Evolutionary conservation across 768 basidiomycete genomes (phyloP).

Genomic region (Tephrocybe sp.): DNA sequence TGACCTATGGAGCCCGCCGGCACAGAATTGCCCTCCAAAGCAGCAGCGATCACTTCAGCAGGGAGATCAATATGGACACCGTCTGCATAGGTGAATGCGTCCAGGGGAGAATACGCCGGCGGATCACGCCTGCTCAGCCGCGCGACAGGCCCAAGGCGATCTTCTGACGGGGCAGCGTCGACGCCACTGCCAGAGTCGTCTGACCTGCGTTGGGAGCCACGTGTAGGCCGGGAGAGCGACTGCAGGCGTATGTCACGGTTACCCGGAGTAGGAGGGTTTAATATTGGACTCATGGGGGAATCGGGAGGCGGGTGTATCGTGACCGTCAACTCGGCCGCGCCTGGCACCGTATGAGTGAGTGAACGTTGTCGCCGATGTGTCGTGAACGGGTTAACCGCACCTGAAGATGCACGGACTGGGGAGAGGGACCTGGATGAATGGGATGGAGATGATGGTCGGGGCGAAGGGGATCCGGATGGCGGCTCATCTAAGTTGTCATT

Average conservation of each 20-base stretch:
- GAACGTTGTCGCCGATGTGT: conserved; percentile 67
- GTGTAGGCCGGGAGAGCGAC: conserved; percentile 45
- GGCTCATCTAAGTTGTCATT: conserved; percentile 27
- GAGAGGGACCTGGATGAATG: conserved; percentile 60
- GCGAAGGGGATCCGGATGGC: conserved; percentile 7
- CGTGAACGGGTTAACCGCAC: conserved; percentile 84
- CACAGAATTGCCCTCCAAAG: conserved; percentile 71
- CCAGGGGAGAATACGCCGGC: conserved; percentile 87
- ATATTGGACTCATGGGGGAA: conserved; percentile 70
- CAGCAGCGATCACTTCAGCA: conserved; percentile 88
- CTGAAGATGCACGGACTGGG: conserved; percentile 56
- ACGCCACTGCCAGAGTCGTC: conserved; percentile 30
- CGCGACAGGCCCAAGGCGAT: conserved; percentile 32
- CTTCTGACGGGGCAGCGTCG: conserved; percentile 21
- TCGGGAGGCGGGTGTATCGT: conserved; percentile 79
- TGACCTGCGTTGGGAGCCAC: conserved; percentile 34
- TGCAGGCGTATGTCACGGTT: conserved; percentile 80
- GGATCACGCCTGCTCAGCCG: conserved; percentile 62
- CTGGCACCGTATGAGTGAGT: conserved; percentile 71
- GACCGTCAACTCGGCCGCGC: conserved; percentile 59
- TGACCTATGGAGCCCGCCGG: conserved; percentile 61
- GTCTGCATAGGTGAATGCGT: conserved; percentile 79
- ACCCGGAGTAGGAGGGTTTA: conserved; percentile 85
- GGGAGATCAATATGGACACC: conserved; percentile 94
- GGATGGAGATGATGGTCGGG: conserved; percentile 32